Base-by-base conservation (phyloP, 495 filamentous ascomycete species). In the Pyronema omphalodes region DNA sequence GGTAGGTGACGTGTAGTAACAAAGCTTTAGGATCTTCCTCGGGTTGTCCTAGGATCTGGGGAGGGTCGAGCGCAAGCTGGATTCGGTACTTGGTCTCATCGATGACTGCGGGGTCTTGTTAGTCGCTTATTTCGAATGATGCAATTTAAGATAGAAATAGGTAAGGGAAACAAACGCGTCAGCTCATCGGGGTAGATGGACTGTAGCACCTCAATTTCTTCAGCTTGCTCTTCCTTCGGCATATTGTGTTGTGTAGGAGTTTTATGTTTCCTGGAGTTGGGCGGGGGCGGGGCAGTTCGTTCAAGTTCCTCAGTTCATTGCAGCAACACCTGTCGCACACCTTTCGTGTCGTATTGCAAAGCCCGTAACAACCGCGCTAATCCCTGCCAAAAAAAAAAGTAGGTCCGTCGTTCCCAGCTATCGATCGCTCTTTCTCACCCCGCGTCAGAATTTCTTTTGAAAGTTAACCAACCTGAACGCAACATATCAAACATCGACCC, bases 101-200 rank as follows among this genome's bases (percentile, higher is more conserved):
- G 58, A 94, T 77, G 62, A 91, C 89, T 93, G 58, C 1, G 51
- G 39, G 11, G 51, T n/a, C 19, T 19, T 18, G 39, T 48, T 18
- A 47, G 62, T 37, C 50, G 58, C 48, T 58, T 53, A 40, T 54
- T 15, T 60, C 46, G 53, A 51, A 19, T 33, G 50, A 57, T 37
- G 57, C 50, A 18, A 47, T 58, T 11, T 11, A 37, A 33, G 29
- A 35, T 12, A 41, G 35, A 34, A 33, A n/a, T 3, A 14, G 15
- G 44, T 2, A 2, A 29, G 23, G 23, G 18, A 34, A 14, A 57
- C 70, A 12, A 36, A 93, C 88, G 84, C 76, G 81, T 85, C 49
- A 96, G 94, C 67, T 99, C 93, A 37, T 99, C 93, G 9, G 93
- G 88, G 63, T 94, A 99, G 60, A 99, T 99, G 52, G 88, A 93